A percentile compares a stretch with the other conserved stretches of the same genome.
Evolutionary conservation across 305 asterid species (phyloP).

Genomic region (Caryopteris hybrid): DNA sequence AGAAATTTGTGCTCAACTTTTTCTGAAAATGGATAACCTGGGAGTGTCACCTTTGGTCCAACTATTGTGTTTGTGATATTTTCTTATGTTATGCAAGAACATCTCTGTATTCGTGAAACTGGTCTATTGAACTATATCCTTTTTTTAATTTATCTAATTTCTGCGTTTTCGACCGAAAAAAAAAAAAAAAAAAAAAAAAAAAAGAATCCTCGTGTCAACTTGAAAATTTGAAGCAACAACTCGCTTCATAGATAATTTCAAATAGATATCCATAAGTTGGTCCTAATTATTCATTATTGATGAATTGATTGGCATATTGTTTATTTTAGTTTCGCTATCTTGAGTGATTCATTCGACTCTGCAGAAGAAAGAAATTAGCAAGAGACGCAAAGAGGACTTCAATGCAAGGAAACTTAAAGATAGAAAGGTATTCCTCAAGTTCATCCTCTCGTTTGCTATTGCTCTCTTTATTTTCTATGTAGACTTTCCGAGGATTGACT

Average conservation of each 20-base stretch:
- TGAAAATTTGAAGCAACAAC: not conserved
- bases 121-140: too few relatives aligned
- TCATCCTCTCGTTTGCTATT: not conserved
- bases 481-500: slow-evolving; percentile 10
- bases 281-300: not conserved
- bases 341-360: slow-evolving; percentile 24
- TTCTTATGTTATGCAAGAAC: too few relatives aligned
- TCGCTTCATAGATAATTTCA: not conserved
- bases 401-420: slow-evolving; percentile 64
- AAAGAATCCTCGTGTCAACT: too few relatives aligned
- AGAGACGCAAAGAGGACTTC: slow-evolving; percentile 74
- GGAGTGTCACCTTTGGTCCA: too few relatives aligned
- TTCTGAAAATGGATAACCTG: not conserved
- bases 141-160: too few relatives aligned
- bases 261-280: not conserved
- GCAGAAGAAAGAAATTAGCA: slow-evolving; percentile 74
- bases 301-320: slow-evolving; percentile 12
- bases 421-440: slow-evolving; percentile 45
- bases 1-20: not conserved
- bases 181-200: too few relatives aligned
- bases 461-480: not conserved
- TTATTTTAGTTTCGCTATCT: slow-evolving; percentile 21
- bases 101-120: too few relatives aligned
- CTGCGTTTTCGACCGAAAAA: too few relatives aligned
- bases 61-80: too few relatives aligned